Evolutionary conservation across 2,329 filamentous ascomycete genomes (phyloP), one percentile per base, ranked within the genome.

Genomic region (Chrysoporthe deuterocubensis): DNA sequence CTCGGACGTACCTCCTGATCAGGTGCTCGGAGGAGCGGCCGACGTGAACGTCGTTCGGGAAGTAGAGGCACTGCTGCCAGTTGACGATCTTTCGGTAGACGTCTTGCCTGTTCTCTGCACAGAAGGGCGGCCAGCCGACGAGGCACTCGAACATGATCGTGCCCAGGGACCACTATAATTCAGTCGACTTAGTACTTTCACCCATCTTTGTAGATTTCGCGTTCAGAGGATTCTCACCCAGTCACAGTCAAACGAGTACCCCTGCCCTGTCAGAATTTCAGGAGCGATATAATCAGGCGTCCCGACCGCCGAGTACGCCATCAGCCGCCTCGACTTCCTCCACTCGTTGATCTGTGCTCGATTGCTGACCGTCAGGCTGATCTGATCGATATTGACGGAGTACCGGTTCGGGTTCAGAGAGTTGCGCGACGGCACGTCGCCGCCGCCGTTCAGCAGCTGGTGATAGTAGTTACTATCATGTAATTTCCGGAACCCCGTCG

Each of bases 111-210:
- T 93, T 89, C 75, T 93, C 90, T 9, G 91, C 90, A 77, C 90
- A 93, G 83, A 94, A 94, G 61, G 92, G 92, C 62, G 91, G 91
- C 90, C 92, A 94, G 69, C 92, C 92, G 73, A 94, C 90, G 71
- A 94, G 83, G 78, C 91, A 94, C 76, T 94, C 92, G 74, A 94
- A 94, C 91, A 94, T 93, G 78, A 94, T 94, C 40, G 92, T 92
- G 69, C 92, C 92, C 42, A 93, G 85, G 64, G 89, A 92, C 92
- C 92, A 94, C 90, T 69, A 21, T 11, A 16, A 13, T 61, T 50
- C 40, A 26, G 2, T 2, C 26, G 4, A 11, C 34, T 68, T 18
- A 68, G 60, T 56, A 21, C 8, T 8, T 8, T 34, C 48, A n/a
- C n/a, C 26, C n/a, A 50, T 40, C 37, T 40, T 40, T 2, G 37